These are phyloP conservation scores for Fusarium dlaminii DNA, from an alignment of 2,329 filamentous ascomycete species.

Conservation along the genomic window DNA sequence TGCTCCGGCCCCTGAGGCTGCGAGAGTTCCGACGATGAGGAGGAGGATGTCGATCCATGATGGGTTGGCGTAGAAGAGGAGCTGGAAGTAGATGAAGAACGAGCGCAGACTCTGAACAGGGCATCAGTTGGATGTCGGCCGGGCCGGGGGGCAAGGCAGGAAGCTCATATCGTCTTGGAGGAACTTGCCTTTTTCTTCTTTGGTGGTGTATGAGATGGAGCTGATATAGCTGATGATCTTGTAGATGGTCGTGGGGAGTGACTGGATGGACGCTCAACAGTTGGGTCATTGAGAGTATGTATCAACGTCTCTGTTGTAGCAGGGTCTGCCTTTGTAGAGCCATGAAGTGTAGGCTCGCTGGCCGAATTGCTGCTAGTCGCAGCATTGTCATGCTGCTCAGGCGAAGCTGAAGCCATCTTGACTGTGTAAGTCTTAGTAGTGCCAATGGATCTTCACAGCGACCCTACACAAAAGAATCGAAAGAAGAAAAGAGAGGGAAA, in stretches of 20 bases:
- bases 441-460: not conserved
- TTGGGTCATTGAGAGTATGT: not conserved
- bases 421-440: not conserved
- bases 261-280: conserved; percentile 4
- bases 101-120: conserved; percentile 26
- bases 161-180: too few species aligned
- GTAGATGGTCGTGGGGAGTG: conserved; percentile 15
- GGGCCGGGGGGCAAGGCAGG: not conserved
- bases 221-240: conserved; percentile 19
- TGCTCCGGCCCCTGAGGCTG: conserved; percentile 66
- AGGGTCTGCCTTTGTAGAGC: not conserved
- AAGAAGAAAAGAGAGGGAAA: not conserved
- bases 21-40: conserved; percentile 52
- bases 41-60: conserved; percentile 55
- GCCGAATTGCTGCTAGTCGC: not conserved
- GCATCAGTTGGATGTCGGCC: conserved; percentile 3
- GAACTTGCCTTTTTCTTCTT: conserved; percentile 20
- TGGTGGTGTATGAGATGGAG: conserved; percentile 3
- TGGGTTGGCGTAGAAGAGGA: conserved; percentile 57
- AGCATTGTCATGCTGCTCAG: conserved; percentile 4
- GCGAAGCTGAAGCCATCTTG: conserved; percentile 22
- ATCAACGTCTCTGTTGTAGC: conserved; percentile 3
- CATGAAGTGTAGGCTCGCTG: not conserved
- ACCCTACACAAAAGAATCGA: not conserved
- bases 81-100: conserved; percentile 54